phyloP scores from a whole-genome alignment of 129 eudicot genomes.

The Scalesia atractyloides region DNA sequence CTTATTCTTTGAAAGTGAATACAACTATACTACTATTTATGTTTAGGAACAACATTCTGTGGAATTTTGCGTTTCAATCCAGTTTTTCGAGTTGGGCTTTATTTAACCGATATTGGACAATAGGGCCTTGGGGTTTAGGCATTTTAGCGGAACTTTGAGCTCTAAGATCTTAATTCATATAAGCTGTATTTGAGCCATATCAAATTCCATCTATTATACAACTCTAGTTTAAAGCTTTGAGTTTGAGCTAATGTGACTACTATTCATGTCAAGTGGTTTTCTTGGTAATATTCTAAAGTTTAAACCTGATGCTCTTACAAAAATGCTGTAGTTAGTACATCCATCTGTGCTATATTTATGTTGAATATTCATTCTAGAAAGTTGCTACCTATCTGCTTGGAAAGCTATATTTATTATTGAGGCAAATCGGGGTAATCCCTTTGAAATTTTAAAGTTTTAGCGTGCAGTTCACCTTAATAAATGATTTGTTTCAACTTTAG shows the following conservation, averaged over 20 bases:
- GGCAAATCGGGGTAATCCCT: neutral
- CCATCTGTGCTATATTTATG: neutral
- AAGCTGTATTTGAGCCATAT: neutral
- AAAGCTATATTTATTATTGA: neutral
- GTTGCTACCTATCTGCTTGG: neutral
- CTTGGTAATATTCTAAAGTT: neutral
- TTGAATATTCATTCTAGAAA: neutral
- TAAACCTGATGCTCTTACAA: neutral
- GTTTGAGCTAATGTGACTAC: neutral
- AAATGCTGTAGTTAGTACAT: neutral
- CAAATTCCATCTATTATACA: neutral
- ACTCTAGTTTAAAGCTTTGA: neutral
- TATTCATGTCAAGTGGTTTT: neutral
- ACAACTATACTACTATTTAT: neutral
- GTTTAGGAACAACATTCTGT: neutral
- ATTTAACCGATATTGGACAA: neutral
- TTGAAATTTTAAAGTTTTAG: neutral
- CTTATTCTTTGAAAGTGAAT: neutral
- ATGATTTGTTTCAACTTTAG: neutral
- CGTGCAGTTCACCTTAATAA: constrained; percentile 1
- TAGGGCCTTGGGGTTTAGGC: neutral
- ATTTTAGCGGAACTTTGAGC: constrained; percentile 12
- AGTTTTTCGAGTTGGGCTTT: neutral
- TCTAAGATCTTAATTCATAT: constrained; percentile 3
- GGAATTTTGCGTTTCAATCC: neutral